A percentile compares a stretch with the other conserved stretches of the same genome.
Conservation (phyloP, 1,284 basidiomycete genomes). For the Dichomitus squalens region DNA sequence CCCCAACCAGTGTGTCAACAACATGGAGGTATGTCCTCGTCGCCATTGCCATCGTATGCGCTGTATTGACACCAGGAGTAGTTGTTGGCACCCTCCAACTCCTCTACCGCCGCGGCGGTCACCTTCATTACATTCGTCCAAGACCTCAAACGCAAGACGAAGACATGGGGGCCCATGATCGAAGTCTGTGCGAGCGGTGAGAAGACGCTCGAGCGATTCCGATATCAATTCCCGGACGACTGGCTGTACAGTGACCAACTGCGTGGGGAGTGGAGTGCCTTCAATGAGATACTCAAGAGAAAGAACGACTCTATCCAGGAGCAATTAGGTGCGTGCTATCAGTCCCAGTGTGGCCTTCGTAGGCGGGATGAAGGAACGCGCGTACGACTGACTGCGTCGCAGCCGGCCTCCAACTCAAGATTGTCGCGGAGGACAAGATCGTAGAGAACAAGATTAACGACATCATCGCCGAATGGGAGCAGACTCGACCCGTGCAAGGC, state of each 20-base stretch:
- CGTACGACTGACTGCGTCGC: constrained; percentile 4
- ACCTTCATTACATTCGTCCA: constrained; percentile 99
- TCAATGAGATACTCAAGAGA: constrained; percentile 95
- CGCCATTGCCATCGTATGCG: background rate
- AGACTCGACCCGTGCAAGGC: constrained; percentile 94
- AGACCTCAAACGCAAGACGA: constrained; percentile 96
- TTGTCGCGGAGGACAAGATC: constrained; percentile 99
- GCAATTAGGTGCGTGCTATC: constrained; percentile 71
- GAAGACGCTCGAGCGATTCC: constrained; percentile 95
- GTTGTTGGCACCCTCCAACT: constrained; percentile 61
- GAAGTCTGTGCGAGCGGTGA: constrained; percentile 93
- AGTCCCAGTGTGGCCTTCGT: background rate
- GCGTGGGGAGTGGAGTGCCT: constrained; percentile 97
- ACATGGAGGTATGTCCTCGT: constrained; percentile 37
- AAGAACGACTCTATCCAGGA: constrained; percentile 99
- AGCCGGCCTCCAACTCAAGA: constrained; percentile 97
- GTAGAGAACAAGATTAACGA: constrained; percentile 93
- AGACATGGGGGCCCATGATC: constrained; percentile 97
- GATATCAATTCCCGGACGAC: constrained; percentile 95
- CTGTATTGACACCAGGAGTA: constrained; percentile 13
- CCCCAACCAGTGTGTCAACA: constrained; percentile 30
- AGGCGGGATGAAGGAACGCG: background rate
- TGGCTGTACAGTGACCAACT: constrained; percentile 99
- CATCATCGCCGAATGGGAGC: constrained; percentile 92
- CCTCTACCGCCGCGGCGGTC: constrained; percentile 94